These are phyloP conservation scores for Yamadazyma trypodendri DNA, from an alignment of 1,139 yeast genomes.

Conservation along the genomic window DNA sequence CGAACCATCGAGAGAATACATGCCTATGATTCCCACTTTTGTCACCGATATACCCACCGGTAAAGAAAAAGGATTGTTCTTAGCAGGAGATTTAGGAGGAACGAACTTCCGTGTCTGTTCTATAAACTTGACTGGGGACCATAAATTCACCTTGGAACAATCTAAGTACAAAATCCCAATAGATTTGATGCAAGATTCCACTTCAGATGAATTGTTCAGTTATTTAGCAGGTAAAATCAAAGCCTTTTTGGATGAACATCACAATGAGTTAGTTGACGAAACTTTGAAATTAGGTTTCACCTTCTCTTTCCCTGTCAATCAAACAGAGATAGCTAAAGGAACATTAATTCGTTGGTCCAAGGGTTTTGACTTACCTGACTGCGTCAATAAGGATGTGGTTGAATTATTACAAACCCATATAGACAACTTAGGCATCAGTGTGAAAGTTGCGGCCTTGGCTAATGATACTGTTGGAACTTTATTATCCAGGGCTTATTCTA, in stretches of 20 bases:
- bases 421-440: conserved; percentile 58
- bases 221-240: conserved; percentile 72
- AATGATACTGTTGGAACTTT: conserved; percentile 95
- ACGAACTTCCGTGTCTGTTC: conserved; percentile 91
- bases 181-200: conserved; percentile 61
- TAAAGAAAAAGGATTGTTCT: conserved; percentile 67
- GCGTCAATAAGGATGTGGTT: conserved; percentile 82
- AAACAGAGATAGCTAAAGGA: conserved; percentile 75
- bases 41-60: conserved; percentile 84
- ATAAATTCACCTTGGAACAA: conserved; percentile 70
- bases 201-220: conserved; percentile 57
- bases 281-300: conserved; percentile 80
- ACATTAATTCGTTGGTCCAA: conserved; percentile 91
- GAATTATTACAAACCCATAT: conserved; percentile 66
- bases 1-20: conserved; percentile 41
- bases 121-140: conserved; percentile 74
- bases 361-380: conserved; percentile 83
- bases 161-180: conserved; percentile 71
- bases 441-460: conserved; percentile 81
- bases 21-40: conserved; percentile 89
- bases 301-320: conserved; percentile 88
- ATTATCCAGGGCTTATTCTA: conserved; percentile 81
- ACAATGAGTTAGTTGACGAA: conserved; percentile 36
- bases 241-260: conserved; percentile 63
- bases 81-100: conserved; percentile 89